A percentile compares a stretch with the other conserved stretches of the same genome.
Conservation (phyloP, 2,329 filamentous ascomycete genomes). For the Colletotrichum tropicale region DNA sequence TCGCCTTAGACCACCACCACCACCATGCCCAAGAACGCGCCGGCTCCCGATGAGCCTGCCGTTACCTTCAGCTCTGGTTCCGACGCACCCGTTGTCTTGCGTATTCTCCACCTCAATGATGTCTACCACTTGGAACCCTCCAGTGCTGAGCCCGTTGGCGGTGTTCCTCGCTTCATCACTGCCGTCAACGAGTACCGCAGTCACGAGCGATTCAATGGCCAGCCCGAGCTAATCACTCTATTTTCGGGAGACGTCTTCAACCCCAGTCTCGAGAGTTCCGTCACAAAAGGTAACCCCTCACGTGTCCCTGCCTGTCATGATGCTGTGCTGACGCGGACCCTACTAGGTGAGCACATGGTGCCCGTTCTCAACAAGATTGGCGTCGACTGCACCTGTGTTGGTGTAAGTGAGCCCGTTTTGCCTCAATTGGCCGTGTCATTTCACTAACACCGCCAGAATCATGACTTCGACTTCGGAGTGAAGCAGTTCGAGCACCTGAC, state of each 20-base stretch:
- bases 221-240: constrained; percentile 73
- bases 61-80: constrained; percentile 35
- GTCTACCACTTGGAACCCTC: constrained; percentile 84
- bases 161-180: constrained; percentile 80
- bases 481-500: constrained; percentile 77
- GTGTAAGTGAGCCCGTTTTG: constrained; percentile 58
- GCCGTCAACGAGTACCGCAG: constrained; percentile 77
- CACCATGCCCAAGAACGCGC: constrained; percentile 17
- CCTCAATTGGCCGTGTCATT: background rate
- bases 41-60: constrained; percentile 16
- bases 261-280: constrained; percentile 84
- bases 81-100: constrained; percentile 64
- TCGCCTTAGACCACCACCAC: background rate
- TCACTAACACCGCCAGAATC: constrained; percentile 63
- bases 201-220: constrained; percentile 62
- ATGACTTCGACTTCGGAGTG: constrained; percentile 92
- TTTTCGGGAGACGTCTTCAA: constrained; percentile 96
- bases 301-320: background rate
- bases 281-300: constrained; percentile 73
- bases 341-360: constrained; percentile 79
- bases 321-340: background rate
- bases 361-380: constrained; percentile 79
- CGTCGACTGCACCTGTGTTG: constrained; percentile 82
- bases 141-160: constrained; percentile 83
- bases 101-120: constrained; percentile 91